Base-by-base conservation (phyloP, 78 protist species). In the Planoprotostelium fungivorum region DNA sequence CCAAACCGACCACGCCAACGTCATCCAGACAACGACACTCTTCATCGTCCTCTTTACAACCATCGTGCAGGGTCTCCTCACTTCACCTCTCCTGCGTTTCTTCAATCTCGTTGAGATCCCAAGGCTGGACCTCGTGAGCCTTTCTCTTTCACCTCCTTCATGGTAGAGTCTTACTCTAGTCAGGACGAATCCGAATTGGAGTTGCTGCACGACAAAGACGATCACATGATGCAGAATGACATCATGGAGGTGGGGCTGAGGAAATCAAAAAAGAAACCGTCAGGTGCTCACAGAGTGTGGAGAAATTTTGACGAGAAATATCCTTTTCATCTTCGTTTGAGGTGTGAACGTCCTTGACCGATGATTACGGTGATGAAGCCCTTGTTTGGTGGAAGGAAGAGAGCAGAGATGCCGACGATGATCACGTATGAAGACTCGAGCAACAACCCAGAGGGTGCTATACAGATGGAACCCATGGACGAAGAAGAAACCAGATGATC, bases 61-160 rank as follows among this genome's bases (percentile, higher is more conserved):
- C 0, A 88, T 89, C 86, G 90, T 92, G 16, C 88, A 90, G 39
- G 94, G 94, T 37, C 84, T 89, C 39, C 93, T 91, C 5, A 92
- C 94, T 1, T 89, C 89, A 38, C 94, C 94, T 63, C 0, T 92
- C 9, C 63, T 92, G 29, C 87, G 86, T 38, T 29, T 88, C 36
- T 37, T 92, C 31, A 51, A 51, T 16, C 73, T 51, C 73, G 16
- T 51, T 16, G 73, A 51, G 16, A 51, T 16, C 5, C 73, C 73
- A 51, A 51, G 31, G 31, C 5, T 51, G 31, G 73, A 25, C 16
- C 5, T 51, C 31, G 73, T 51, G 73, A n/a, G n/a, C n/a, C n/a
- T n/a, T n/a, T 51, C 73, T 51, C 5, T 25, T 51, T 51, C 73
- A 5, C 5, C 5, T 51, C 5, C 5, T 25, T 25, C 5, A 5